Conservation (phyloP, 352 stramenopile species). For the Globisporangium carolinianum region DNA sequence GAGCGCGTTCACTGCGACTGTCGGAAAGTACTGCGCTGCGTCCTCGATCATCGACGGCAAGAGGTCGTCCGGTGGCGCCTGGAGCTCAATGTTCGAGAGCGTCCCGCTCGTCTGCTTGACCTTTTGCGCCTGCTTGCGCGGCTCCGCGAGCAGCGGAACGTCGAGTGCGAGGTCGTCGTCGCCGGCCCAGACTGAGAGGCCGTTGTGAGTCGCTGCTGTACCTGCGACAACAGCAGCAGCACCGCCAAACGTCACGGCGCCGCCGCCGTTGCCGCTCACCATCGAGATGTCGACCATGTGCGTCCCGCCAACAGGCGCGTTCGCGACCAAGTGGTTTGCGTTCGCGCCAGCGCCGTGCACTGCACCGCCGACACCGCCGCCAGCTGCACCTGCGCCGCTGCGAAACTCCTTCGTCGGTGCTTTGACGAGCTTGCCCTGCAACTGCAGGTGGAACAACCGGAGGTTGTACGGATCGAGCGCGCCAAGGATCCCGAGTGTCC, state of each 20-base stretch:
- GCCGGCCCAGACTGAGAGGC: constrained; percentile 3
- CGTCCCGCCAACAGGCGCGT: constrained; percentile 10
- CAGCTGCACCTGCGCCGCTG: constrained; percentile 9
- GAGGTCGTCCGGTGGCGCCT: constrained; percentile 65
- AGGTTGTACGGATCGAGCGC: constrained; percentile 84
- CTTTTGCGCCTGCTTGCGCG: constrained; percentile 53
- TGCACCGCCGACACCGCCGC: constrained; percentile 25
- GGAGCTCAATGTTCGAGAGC: constrained; percentile 50
- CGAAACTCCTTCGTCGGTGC: constrained; percentile 69
- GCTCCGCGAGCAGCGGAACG: constrained; percentile 36
- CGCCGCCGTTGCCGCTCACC: constrained; percentile 16
- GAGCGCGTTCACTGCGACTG: constrained; percentile 94
- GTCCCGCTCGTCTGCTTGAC: constrained; percentile 71
- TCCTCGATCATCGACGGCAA: constrained; percentile 78
- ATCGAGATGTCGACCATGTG: constrained; percentile 15
- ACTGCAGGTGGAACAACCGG: constrained; percentile 74
- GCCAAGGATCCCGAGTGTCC: constrained; percentile 74
- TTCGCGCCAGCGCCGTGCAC: constrained; percentile 18
- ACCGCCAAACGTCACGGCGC: constrained; percentile 15
- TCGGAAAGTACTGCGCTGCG: constrained; percentile 95
- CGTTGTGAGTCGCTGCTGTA: constrained; percentile 14
- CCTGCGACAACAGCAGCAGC: constrained; percentile 10
- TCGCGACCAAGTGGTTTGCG: constrained; percentile 11
- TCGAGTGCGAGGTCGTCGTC: constrained; percentile 48
- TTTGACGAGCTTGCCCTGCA: constrained; percentile 66